phyloP scores from a whole-genome alignment of 2,329 filamentous ascomycete species.

The Fusarium sp. region DNA sequence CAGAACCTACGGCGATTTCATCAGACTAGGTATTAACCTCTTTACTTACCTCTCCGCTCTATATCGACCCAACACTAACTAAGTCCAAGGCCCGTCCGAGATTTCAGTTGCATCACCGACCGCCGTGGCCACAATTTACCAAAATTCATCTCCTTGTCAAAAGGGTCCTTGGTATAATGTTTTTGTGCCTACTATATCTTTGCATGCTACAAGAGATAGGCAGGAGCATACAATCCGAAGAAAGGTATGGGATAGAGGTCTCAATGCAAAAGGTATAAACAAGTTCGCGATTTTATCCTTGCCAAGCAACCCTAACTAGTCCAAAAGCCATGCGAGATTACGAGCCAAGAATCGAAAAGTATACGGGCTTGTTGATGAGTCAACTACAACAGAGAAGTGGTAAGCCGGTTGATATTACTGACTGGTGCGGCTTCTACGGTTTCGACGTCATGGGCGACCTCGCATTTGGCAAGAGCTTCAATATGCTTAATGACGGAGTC shows the following conservation, averaged over 20 bases:
- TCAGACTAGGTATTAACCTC: not conserved
- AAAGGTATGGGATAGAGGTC: not conserved
- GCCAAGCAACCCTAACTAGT: not conserved
- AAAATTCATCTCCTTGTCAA: not conserved
- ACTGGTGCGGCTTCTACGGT: not conserved
- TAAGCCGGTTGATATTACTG: not conserved
- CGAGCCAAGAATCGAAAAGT: not conserved
- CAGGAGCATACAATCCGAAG: not conserved
- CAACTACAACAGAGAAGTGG: not conserved
- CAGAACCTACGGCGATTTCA: not conserved
- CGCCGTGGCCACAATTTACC: not conserved
- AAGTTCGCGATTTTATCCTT: rapidly evolving
- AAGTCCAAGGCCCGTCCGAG: not conserved
- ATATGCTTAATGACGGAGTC: not conserved
- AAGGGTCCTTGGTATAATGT: not conserved
- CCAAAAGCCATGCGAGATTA: not conserved
- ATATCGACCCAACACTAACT: not conserved
- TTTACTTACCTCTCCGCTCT: too few species aligned
- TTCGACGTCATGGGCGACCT: not conserved
- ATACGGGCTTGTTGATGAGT: not conserved
- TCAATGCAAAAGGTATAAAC: not conserved
- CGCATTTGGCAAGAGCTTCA: not conserved
- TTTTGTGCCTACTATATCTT: not conserved
- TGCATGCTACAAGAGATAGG: not conserved
- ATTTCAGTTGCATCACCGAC: not conserved